Evolutionary conservation across 495 filamentous ascomycete genomes (phyloP).

Genomic region (Pyronema omphalodes): DNA sequence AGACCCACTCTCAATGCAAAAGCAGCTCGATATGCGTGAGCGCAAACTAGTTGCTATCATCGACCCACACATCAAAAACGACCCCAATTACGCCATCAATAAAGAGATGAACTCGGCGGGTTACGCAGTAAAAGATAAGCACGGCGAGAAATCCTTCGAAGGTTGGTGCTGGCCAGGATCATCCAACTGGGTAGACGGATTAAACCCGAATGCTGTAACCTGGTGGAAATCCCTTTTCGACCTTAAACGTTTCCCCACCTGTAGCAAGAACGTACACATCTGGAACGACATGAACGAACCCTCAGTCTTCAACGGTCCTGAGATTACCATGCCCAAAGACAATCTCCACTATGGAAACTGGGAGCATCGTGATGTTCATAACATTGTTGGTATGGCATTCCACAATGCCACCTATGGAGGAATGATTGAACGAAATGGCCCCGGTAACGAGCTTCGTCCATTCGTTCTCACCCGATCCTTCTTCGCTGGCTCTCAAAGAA

Average conservation of each 20-base stretch:
- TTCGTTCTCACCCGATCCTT: conserved; percentile 88
- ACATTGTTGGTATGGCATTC: conserved; percentile 83
- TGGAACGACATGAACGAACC: conserved; percentile 99
- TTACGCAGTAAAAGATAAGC: conserved; percentile 72
- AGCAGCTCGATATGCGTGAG: conserved; percentile 63
- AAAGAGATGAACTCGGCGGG: conserved; percentile 69
- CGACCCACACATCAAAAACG: conserved; percentile 94
- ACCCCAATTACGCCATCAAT: conserved; percentile 52
- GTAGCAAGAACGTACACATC: conserved; percentile 66
- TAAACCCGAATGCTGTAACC: conserved; percentile 64
- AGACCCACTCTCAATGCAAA: conserved; percentile 69
- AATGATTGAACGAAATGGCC: conserved; percentile 51
- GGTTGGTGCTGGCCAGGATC: conserved; percentile 98
- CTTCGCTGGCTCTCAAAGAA: conserved; percentile 73
- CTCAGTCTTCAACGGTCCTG: conserved; percentile 93
- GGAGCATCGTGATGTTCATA: conserved; percentile 96
- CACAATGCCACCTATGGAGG: conserved; percentile 83
- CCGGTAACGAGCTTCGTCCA: conserved; percentile 58
- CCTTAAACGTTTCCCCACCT: conserved; percentile 68
- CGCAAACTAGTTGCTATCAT: conserved; percentile 89
- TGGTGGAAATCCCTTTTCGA: conserved; percentile 87
- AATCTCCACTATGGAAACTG: conserved; percentile 80
- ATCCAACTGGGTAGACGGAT: conserved; percentile 87
- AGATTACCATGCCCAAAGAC: conserved; percentile 96
- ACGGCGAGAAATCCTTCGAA: conserved; percentile 61